Conservation (phyloP, 2,329 filamentous ascomycete species). For the Lasiodiplodia gonubiensis region DNA sequence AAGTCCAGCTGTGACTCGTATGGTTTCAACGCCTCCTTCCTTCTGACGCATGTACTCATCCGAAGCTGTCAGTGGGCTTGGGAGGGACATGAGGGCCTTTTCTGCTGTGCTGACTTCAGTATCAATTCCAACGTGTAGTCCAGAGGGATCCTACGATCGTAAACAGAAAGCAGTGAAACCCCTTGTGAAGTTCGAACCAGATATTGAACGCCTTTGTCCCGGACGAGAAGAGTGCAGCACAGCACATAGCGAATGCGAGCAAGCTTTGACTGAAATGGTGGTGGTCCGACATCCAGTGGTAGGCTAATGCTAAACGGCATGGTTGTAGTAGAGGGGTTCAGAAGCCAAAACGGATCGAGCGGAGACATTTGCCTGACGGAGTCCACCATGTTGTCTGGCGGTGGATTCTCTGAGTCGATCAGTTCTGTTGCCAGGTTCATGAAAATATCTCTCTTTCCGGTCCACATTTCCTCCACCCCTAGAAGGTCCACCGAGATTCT, state of each 20-base stretch:
- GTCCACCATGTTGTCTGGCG: constrained; percentile 57
- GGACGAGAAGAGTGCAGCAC: constrained; percentile 54
- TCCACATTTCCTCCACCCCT: constrained; percentile 58
- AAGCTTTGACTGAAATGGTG: constrained; percentile 59
- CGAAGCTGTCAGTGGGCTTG: constrained; percentile 57
- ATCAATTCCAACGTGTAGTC: constrained; percentile 1
- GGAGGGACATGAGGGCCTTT: constrained; percentile 59
- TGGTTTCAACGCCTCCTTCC: constrained; percentile 49
- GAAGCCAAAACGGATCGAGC: constrained; percentile 54
- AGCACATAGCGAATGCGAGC: constrained; percentile 59
- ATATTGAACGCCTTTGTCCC: constrained; percentile 55
- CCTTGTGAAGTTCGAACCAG: constrained; percentile 58
- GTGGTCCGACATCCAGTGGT: constrained; percentile 60
- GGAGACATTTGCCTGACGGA: constrained; percentile 46
- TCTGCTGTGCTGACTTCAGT: constrained; percentile 47
- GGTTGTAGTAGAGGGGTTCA: constrained; percentile 54
- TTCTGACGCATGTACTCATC: constrained; percentile 54
- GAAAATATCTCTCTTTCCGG: constrained; percentile 55
- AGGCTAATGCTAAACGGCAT: constrained; percentile 60
- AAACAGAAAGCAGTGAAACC: constrained; percentile 58
- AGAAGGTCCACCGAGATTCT: constrained; percentile 59
- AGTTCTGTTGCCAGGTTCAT: constrained; percentile 59
- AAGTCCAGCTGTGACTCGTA: constrained; percentile 58
- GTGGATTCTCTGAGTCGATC: constrained; percentile 57
- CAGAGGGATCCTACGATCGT: constrained; percentile 53